phyloP scores from a whole-genome alignment of 2,329 filamentous ascomycete species.

The Coleophoma cylindrospora region DNA sequence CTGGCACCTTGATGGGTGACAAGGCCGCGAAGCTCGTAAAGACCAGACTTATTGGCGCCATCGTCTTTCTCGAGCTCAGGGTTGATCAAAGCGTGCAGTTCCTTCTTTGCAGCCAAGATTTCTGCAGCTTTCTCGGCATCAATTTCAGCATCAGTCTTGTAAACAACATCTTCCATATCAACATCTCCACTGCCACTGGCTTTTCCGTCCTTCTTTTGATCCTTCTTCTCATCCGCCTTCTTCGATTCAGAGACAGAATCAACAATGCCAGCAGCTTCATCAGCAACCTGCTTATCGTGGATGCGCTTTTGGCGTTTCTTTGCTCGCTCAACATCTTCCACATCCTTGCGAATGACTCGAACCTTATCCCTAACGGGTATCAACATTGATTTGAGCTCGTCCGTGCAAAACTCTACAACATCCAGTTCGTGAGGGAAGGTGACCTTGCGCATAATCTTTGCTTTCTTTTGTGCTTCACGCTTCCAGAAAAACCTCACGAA shows the following conservation, averaged over 20 bases:
- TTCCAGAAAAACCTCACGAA: slow-evolving; percentile 99
- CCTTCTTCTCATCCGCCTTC: slow-evolving; percentile 43
- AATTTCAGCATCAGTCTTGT: slow-evolving; percentile 91
- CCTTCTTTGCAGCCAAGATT: slow-evolving; percentile 78
- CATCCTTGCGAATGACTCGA: slow-evolving; percentile 89
- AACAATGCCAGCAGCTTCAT: slow-evolving; percentile 40
- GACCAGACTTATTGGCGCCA: slow-evolving; percentile 84
- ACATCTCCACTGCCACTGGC: slow-evolving; percentile 54
- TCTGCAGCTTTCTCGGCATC: slow-evolving; percentile 78
- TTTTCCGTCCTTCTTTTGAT: slow-evolving; percentile 36
- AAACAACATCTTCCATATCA: slow-evolving; percentile 56
- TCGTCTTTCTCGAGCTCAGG: slow-evolving; percentile 70
- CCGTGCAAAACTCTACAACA: slow-evolving; percentile 90
- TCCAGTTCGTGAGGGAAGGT: slow-evolving; percentile 93
- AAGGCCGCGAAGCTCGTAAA: slow-evolving; percentile 91
- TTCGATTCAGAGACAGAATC: slow-evolving; percentile 35
- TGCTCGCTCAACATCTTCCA: slow-evolving; percentile 85
- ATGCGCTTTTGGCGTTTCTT: slow-evolving; percentile 83
- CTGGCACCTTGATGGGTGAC: slow-evolving; percentile 96
- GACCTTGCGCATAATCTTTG: slow-evolving; percentile 99
- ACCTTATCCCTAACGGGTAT: slow-evolving; percentile 95
- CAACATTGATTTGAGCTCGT: slow-evolving; percentile 76
- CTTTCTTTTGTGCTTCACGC: slow-evolving; percentile 91
- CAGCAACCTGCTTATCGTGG: slow-evolving; percentile 42
- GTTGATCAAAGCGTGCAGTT: slow-evolving; percentile 74